Conservation (phyloP, 495 filamentous ascomycete species). For the Penicillium egyptiacum region DNA sequence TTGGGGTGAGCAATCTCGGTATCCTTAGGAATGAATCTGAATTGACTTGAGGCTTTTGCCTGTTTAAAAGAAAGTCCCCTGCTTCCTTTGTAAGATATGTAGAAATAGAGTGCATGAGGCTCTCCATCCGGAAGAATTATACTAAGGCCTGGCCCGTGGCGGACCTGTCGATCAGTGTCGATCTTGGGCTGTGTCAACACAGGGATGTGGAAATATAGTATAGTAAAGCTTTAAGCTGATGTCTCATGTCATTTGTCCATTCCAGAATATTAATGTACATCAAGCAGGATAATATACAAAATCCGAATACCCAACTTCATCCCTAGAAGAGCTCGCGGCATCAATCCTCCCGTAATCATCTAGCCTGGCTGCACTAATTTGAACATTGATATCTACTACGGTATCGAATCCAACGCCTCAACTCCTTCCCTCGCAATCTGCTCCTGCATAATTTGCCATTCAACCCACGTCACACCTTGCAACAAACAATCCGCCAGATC, state of each 20-base stretch:
- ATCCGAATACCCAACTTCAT: background rate
- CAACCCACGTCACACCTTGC: slow-evolving; percentile 82
- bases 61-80: background rate
- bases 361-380: background rate
- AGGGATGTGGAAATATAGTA: background rate
- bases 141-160: background rate
- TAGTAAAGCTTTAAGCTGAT: background rate
- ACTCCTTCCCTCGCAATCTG: slow-evolving; percentile 39
- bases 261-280: background rate
- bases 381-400: background rate
- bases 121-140: background rate
- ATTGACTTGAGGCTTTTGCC: slow-evolving; percentile 3
- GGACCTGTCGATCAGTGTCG: slow-evolving; percentile 7
- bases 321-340: background rate
- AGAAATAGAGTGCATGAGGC: background rate
- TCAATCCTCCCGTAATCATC: background rate
- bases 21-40: background rate
- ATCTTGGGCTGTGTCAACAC: background rate
- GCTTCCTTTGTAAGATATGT: background rate
- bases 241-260: background rate
- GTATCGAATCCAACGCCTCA: slow-evolving; percentile 15
- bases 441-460: slow-evolving; percentile 74
- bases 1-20: background rate
- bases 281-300: background rate
- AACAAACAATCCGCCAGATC: slow-evolving; percentile 88